Evolutionary conservation across 1,284 basidiomycete genomes (phyloP), one percentile per base, ranked within the genome.

Genomic region (Fomitopsis schrenkii): DNA sequence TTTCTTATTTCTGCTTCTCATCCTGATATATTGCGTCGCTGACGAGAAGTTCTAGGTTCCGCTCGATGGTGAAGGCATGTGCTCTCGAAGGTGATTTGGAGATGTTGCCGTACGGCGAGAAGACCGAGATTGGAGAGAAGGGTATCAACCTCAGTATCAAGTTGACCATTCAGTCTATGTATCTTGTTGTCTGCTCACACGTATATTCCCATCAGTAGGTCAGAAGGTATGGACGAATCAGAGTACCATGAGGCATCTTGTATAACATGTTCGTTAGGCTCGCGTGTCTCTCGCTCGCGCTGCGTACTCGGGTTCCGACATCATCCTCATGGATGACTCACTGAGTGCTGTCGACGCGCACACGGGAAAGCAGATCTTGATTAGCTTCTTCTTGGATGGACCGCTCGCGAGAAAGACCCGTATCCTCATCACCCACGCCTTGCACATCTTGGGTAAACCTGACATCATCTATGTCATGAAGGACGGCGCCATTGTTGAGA

Each of bases 111-210:
- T 73, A 88, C 57, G 85, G 86, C 3, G 87, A 89, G 65, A 70
- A 79, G 57, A 94, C 91, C 0, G 90, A 95, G 72, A 91, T 96
- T 36, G 94, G 94, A 30, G 94, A 95, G 74, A 86, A 89, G 66
- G 93, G 93, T 5, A 85, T 91, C 59, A 91, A 84, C 69, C 72
- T 88, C 57, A 86, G 82, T 62, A 82, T 84, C 77, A 63, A 48
- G 75, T 68, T 1, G 55, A 48, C 17, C 10, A 36, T 6, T 7
- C 35, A 7, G 35, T 36, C 10, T 7, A 12, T 12, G 35, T 36
- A 6, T 36, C 1, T 36, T 36, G 22, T 22, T 22, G 22, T 12
- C 35, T 36, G 6, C 35, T 12, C 35, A 36, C 35, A 7, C 35
- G 17, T 59, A 19, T 26, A 6, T 7, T 15, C 15, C 45, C 35